Evolutionary conservation across 768 basidiomycete genomes (phyloP), one percentile per base, ranked within the genome.

Genomic region (Auriscalpium microsporum): DNA sequence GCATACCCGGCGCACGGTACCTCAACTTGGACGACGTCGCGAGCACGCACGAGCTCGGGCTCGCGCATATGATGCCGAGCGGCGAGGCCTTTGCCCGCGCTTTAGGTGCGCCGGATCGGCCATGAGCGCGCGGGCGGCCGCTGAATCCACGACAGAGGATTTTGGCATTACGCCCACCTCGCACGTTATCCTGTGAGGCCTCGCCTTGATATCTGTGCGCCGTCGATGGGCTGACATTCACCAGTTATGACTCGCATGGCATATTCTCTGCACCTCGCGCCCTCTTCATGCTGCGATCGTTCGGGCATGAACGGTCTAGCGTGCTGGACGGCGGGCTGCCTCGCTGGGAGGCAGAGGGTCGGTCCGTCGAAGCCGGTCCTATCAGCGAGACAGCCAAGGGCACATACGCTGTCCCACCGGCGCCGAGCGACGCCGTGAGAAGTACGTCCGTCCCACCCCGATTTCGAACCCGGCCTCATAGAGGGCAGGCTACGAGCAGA

Each of bases 41-140:
- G 1, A 83, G 80, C 56, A 70, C 79, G 9, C 86, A 90, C 66
- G 78, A 84, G 52, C 76, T 94, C 4, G 89, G 87, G 11, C 74
- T 98, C 21, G 87, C 87, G 64, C 95, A 98, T 71, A 98, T 98
- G 94, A 84, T 98, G 78, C 96, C 96, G 16, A 70, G 75, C 36
- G 74, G 71, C 37, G 75, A 79, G 45, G 72, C 74, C 38, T 98
- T 98, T 68, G 84, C 86, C 23, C 75, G 79, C 54, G 85, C 89
- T 9, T 92, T 89, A 65, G 83, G 92, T 94, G 73, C 59, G 86
- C 71, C 19, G 34, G 55, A 50, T 46, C 34, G 52, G 45, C 45
- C 21, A 8, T 21, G 21, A 21, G n/a, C 4, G 10, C 17, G 13
- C 17, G 42, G 50, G 21, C 56, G 53, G 57, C 56, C 35, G 21